These are phyloP conservation scores for Yarrowia galli DNA, from an alignment of 1,139 yeast species.

Conservation along the genomic window DNA sequence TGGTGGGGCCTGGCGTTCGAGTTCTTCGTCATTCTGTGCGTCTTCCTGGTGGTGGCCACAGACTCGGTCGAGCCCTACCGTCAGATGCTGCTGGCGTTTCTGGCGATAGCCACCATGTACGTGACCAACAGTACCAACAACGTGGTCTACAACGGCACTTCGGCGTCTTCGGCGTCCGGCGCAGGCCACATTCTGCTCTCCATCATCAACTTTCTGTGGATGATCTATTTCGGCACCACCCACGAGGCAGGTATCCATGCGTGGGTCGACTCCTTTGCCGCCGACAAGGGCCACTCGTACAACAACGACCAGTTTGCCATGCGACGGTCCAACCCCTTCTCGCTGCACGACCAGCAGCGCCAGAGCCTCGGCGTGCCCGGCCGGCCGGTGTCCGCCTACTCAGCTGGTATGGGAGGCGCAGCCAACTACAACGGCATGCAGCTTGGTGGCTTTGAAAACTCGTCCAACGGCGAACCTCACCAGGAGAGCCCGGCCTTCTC, in stretches of 20 bases:
- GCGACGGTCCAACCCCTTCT: conserved; percentile 34
- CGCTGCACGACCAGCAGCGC: conserved; percentile 33
- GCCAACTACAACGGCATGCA: conserved; percentile 21
- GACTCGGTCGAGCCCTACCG: conserved; percentile 77
- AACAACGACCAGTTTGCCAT: conserved; percentile 34
- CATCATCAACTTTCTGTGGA: conserved; percentile 77
- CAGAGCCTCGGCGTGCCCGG: conserved; percentile 39
- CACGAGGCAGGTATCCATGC: conserved; percentile 70
- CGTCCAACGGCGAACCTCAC: conserved; percentile 41
- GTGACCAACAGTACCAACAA: conserved; percentile 82
- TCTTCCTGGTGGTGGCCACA: conserved; percentile 68
- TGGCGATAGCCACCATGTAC: conserved; percentile 76
- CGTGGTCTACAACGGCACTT: conserved; percentile 70
- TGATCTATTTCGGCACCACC: conserved; percentile 73
- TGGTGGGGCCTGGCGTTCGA: conserved; percentile 99
- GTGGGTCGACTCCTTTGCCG: conserved; percentile 77
- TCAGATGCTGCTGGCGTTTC: conserved; percentile 61
- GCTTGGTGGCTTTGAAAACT: conserved; percentile 31
- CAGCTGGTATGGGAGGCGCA: conserved; percentile 25
- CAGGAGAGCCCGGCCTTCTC: conserved; percentile 30
- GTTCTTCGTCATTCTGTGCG: conserved; percentile 62
- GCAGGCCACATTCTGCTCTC: conserved; percentile 89
- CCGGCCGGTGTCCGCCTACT: conserved; percentile 34
- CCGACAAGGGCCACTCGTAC: conserved; percentile 43
- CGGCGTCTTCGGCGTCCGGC: conserved; percentile 83